These are phyloP conservation scores for Nicotiana sylvestris DNA, from an alignment of 257 asterid genomes.

Conservation along the genomic window DNA sequence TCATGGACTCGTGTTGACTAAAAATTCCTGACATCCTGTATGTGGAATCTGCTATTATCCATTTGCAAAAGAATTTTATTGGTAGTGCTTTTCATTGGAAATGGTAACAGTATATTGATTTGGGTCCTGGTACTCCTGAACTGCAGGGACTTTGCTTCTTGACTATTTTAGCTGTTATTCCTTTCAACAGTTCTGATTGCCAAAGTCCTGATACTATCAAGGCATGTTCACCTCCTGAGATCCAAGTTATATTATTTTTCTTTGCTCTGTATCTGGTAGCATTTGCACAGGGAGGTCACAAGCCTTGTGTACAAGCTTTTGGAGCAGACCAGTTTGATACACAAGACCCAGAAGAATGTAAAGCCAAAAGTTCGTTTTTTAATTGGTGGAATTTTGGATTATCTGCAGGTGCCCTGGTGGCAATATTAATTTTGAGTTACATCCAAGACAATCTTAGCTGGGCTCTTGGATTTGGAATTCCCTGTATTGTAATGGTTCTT, in stretches of 20 bases:
- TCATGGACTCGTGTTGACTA: too few species aligned
- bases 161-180: slow-evolving; percentile 17
- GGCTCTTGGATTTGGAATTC: slow-evolving; percentile 38
- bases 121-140: neutral
- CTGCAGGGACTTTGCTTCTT: slow-evolving; percentile 22
- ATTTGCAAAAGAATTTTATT: neutral
- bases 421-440: slow-evolving; percentile 17
- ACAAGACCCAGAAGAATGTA: slow-evolving; percentile 19
- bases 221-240: slow-evolving; percentile 19
- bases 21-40: too few species aligned
- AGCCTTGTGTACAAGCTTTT: slow-evolving; percentile 32
- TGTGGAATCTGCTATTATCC: too few species aligned
- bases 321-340: slow-evolving; percentile 33
- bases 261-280: slow-evolving; percentile 27
- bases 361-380: slow-evolving; percentile 27
- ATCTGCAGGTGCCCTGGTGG: neutral
- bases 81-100: neutral
- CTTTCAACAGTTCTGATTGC: slow-evolving; percentile 1
- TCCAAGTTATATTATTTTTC: slow-evolving; percentile 20
- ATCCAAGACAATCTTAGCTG: slow-evolving; percentile 31
- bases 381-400: slow-evolving; percentile 32
- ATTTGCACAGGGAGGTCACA: slow-evolving; percentile 30
- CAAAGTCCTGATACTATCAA: neutral
- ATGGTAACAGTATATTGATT: neutral
- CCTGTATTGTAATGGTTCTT: slow-evolving; percentile 23